Percentiles rank a stretch among this genome's conserved stretches.
These are phyloP conservation scores for Saccharomycopsis sp. DNA, from an alignment of 805 yeast species.

Conservation along the genomic window DNA sequence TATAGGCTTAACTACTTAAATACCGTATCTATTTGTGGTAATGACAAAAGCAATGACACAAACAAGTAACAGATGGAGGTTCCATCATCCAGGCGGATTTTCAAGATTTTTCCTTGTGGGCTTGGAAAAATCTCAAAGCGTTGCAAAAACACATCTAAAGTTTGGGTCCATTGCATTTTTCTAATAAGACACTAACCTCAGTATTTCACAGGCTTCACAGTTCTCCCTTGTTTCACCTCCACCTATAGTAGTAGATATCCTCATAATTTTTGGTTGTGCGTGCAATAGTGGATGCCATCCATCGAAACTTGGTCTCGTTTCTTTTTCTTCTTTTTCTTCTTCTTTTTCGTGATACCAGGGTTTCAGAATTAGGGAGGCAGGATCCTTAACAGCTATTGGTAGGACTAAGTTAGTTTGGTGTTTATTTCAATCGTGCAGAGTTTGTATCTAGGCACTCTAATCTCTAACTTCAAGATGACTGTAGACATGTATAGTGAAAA, in stretches of 20 bases:
- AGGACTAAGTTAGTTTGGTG: too few species aligned
- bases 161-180: not conserved
- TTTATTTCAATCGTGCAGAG: too few species aligned
- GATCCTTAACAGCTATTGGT: too few species aligned
- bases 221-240: not conserved
- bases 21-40: not conserved
- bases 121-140: not conserved
- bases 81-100: constrained; percentile 1
- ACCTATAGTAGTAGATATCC: not conserved
- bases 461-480: too few species aligned
- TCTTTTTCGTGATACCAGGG: too few species aligned
- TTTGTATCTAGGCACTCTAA: too few species aligned
- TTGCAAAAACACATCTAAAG: not conserved
- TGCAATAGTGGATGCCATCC: not conserved
- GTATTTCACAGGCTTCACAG: too few species aligned
- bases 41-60: not conserved
- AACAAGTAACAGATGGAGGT: not conserved
- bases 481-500: not conserved
- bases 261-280: not conserved
- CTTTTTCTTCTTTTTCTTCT: not conserved
- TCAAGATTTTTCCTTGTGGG: not conserved
- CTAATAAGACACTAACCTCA: too few species aligned
- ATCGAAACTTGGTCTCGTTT: not conserved
- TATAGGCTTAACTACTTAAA: not conserved
- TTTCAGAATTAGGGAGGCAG: too few species aligned